Base-by-base conservation (phyloP, 768 basidiomycete genomes). In the Naganishia friedmannii region DNA sequence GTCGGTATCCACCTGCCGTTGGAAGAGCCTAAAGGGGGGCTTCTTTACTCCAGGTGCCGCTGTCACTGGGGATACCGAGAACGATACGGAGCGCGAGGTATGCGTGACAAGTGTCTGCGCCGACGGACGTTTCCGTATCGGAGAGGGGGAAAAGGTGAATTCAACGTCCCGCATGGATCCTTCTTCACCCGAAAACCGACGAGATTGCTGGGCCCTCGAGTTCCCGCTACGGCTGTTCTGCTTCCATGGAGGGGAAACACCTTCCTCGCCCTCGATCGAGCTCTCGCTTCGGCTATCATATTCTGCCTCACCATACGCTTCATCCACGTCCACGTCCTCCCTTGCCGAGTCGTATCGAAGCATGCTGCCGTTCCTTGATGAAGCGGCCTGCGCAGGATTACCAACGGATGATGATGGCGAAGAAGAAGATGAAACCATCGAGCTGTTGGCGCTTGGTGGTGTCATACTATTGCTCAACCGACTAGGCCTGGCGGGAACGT, bases 1-100 rank as follows among this genome's bases (percentile, higher is more conserved):
- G 1, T 63, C 60, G 75, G 89, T 90, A 93, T 84, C 63, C 91
- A 87, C 79, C 93, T 93, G 34, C 51, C 56, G 57, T 34, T 66
- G 65, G 34, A 66, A 66, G 9, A 66, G 48, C 48, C 34, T 42
- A 48, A 66, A 66, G 3, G 65, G 65, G 13, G 26, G 39, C n/a
- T 58, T 58, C 57, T 58, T 63, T 23, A 26, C 32, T 3, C 26
- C 39, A 13, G 26, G n/a, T 32, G 54, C 54, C 66, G 68, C 19
- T 69, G 66, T 58, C 53, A 60, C 46, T 55, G 54, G 32, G 46
- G 66, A 28, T 53, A 54, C 56, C 74, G 68, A 67, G 70, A 46
- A 32, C 73, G 72, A 15, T 55, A 70, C 72, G 73, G 74, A 55
- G 73, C 60, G 29, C 57, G 67, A 57, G 51, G 60, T 65, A 56